These are phyloP conservation scores for Penicillium sp. DNA, from an alignment of 2,329 filamentous ascomycete genomes.

Conservation along the genomic window DNA sequence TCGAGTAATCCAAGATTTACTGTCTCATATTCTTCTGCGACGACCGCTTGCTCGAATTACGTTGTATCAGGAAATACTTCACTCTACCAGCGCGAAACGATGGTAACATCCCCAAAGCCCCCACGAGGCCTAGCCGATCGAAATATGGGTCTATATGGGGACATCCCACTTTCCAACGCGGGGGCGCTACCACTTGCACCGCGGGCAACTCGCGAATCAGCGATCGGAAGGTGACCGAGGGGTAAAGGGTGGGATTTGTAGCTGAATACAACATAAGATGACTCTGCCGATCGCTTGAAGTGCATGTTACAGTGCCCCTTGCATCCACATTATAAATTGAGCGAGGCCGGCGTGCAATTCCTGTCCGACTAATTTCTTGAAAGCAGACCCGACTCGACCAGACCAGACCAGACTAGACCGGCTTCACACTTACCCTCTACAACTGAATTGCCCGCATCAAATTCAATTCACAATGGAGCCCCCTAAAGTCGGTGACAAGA, in stretches of 20 bases:
- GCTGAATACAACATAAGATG: slow-evolving; percentile 3
- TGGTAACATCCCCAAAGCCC: background rate
- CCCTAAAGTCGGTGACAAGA: slow-evolving; percentile 48
- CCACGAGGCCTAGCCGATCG: background rate
- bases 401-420: background rate
- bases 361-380: background rate
- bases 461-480: slow-evolving; percentile 40
- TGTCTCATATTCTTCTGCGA: too few species aligned
- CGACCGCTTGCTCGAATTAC: background rate
- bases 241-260: slow-evolving; percentile 2
- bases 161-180: slow-evolving; percentile 6
- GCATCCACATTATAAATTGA: slow-evolving; percentile 2
- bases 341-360: background rate
- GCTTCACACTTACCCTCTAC: background rate
- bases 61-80: background rate
- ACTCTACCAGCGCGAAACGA: background rate
- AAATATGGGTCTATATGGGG: background rate
- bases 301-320: slow-evolving; percentile 6
- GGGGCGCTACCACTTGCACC: slow-evolving; percentile 4
- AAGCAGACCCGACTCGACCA: background rate
- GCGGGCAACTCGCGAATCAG: slow-evolving; percentile 1
- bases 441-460: background rate
- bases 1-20: too few species aligned
- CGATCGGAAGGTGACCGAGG: background rate
- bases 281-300: background rate